Evolutionary conservation across 345 rosid species (phyloP).

Genomic region (Salix udensis): DNA sequence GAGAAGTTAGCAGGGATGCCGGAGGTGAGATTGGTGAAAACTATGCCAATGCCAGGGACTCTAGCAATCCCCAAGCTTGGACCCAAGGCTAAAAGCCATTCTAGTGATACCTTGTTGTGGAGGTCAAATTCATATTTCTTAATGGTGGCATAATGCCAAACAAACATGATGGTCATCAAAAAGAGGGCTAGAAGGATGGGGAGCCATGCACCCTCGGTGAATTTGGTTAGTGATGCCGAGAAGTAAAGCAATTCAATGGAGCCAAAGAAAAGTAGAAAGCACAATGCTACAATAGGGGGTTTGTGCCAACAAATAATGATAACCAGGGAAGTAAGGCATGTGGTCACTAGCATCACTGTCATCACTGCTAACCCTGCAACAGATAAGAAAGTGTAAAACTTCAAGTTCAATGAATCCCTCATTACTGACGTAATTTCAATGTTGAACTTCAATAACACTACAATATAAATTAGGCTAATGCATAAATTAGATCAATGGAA

Average conservation of each 20-base stretch:
- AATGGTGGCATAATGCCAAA: slow-evolving; percentile 93
- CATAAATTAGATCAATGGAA: neutral
- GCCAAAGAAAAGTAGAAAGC: slow-evolving; percentile 79
- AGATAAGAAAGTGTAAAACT: slow-evolving; percentile 1
- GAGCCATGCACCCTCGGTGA: slow-evolving; percentile 98
- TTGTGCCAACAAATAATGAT: slow-evolving; percentile 92
- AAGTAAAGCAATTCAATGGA: slow-evolving; percentile 87
- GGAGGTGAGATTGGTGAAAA: slow-evolving; percentile 88
- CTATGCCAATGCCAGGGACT: slow-evolving; percentile 92
- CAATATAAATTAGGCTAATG: neutral
- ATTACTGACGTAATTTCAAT: neutral
- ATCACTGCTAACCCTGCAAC: slow-evolving; percentile 91
- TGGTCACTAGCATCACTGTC: slow-evolving; percentile 98
- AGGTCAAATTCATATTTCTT: slow-evolving; percentile 92
- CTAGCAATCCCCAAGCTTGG: slow-evolving; percentile 87
- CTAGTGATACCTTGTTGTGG: slow-evolving; percentile 92
- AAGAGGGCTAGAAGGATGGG: slow-evolving; percentile 90
- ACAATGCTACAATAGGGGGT: slow-evolving; percentile 68
- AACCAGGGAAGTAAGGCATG: slow-evolving; percentile 87
- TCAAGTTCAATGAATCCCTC: neutral
- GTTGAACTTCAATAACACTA: neutral
- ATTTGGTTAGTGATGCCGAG: slow-evolving; percentile 95
- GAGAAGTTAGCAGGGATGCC: slow-evolving; percentile 98
- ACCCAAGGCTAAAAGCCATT: slow-evolving; percentile 94
- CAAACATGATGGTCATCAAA: slow-evolving; percentile 86